phyloP scores from a whole-genome alignment of 139 green algal genomes.

The Tetradesmus obliquus region DNA sequence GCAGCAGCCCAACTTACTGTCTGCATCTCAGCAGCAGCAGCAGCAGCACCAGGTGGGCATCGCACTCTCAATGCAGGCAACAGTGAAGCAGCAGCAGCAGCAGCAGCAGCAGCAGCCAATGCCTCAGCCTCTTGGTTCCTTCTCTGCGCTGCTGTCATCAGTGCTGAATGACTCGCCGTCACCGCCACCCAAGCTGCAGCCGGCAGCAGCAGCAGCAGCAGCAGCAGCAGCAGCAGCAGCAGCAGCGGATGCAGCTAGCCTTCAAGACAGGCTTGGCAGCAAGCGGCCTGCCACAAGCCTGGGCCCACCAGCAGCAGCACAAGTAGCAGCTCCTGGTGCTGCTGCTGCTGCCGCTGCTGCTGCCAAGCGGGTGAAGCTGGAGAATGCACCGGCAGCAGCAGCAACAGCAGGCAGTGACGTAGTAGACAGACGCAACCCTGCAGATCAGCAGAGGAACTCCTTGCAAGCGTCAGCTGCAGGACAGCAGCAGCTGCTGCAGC shows the following conservation, averaged over 20 bases:
- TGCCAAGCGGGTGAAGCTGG: neutral
- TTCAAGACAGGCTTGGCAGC: neutral
- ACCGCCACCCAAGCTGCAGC: neutral
- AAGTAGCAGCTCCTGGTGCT: neutral
- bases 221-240: neutral
- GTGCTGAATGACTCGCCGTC: neutral
- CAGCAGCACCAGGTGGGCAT: neutral
- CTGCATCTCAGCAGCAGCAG: neutral
- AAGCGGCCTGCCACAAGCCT: neutral
- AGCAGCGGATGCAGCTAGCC: neutral
- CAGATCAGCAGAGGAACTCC: neutral
- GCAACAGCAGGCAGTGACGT: neutral
- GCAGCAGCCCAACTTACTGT: neutral
- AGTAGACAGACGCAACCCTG: neutral
- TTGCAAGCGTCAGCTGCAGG: conserved; percentile 14
- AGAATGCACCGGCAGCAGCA: neutral
- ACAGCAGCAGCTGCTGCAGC: conserved; percentile 19
- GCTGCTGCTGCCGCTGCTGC: neutral
- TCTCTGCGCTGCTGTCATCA: neutral
- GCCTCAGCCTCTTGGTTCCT: neutral
- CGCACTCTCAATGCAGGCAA: neutral
- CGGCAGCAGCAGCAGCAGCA: neutral
- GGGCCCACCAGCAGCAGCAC: neutral
- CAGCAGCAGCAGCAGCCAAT: neutral
- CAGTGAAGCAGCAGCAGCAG: neutral